Conservation (phyloP, 164 flowering plant species). For the Paratinospora sagittata region DNA sequence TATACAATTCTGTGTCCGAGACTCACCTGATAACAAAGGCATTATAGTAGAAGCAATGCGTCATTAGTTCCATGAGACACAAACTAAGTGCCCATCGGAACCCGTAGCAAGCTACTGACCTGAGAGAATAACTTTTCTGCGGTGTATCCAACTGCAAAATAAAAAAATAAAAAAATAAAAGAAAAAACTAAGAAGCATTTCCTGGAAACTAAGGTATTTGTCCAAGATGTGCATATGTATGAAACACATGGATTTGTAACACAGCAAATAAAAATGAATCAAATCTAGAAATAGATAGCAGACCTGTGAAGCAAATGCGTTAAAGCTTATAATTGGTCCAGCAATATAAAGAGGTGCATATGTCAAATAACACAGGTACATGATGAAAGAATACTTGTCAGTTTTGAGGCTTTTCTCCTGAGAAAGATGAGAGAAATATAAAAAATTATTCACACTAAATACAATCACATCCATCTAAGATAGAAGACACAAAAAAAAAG, state of each 20-base stretch:
- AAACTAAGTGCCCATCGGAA: constrained; percentile 68
- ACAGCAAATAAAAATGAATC: not conserved
- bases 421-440: constrained; percentile 15
- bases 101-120: constrained; percentile 62
- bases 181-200: not conserved
- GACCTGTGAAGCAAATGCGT: constrained; percentile 94
- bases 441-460: constrained; percentile 9
- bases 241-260: not conserved
- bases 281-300: constrained; percentile 11
- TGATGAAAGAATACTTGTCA: constrained; percentile 47
- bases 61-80: constrained; percentile 76
- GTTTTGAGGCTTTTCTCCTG: constrained; percentile 61
- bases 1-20: not conserved
- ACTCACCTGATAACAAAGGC: constrained; percentile 83
- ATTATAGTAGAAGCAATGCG: constrained; percentile 78
- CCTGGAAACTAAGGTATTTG: not conserved
- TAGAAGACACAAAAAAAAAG: not conserved
- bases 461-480: not conserved
- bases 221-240: not conserved
- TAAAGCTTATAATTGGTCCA: constrained; percentile 91
- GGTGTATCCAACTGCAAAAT: constrained; percentile 71
- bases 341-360: constrained; percentile 97
- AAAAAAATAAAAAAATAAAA: not conserved
- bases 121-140: constrained; percentile 45
- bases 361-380: constrained; percentile 75